phyloP scores from a whole-genome alignment of 2,329 filamentous ascomycete species.

The Zasmidium cellare region DNA sequence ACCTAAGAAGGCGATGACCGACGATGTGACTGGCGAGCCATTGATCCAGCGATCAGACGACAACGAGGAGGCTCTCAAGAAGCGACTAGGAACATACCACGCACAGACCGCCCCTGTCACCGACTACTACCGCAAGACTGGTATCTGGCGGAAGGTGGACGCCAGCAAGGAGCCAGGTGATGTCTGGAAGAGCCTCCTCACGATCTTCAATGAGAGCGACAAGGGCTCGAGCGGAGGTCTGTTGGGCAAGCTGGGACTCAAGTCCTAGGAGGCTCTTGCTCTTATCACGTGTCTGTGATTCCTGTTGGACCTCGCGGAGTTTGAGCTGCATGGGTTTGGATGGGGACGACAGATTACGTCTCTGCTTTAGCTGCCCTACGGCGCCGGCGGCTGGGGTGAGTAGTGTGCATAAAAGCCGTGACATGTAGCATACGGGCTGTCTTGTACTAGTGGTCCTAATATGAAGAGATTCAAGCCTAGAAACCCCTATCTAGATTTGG shows the following conservation, averaged over 20 bases:
- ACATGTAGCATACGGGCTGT: slow-evolving; percentile 27
- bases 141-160: slow-evolving; percentile 95
- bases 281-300: slow-evolving; percentile 12
- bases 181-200: slow-evolving; percentile 91
- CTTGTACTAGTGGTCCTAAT: slow-evolving; percentile 24
- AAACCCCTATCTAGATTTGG: not conserved
- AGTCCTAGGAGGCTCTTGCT: slow-evolving; percentile 23
- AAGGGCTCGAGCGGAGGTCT: slow-evolving; percentile 45
- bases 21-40: slow-evolving; percentile 95
- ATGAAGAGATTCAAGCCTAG: slow-evolving; percentile 9
- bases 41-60: slow-evolving; percentile 95
- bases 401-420: slow-evolving; percentile 23
- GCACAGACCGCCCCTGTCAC: slow-evolving; percentile 90
- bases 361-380: slow-evolving; percentile 1
- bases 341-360: not conserved
- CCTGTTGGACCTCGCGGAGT: not conserved
- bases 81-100: slow-evolving; percentile 92
- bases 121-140: slow-evolving; percentile 93
- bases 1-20: slow-evolving; percentile 88
- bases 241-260: slow-evolving; percentile 55
- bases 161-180: slow-evolving; percentile 93
- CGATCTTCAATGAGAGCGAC: slow-evolving; percentile 65
- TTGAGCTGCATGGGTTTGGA: not conserved
- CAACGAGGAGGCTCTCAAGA: slow-evolving; percentile 93
- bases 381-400: slow-evolving; percentile 3